phyloP scores from a whole-genome alignment of 2,329 filamentous ascomycete genomes.

The Paraconiothyrium sp. region DNA sequence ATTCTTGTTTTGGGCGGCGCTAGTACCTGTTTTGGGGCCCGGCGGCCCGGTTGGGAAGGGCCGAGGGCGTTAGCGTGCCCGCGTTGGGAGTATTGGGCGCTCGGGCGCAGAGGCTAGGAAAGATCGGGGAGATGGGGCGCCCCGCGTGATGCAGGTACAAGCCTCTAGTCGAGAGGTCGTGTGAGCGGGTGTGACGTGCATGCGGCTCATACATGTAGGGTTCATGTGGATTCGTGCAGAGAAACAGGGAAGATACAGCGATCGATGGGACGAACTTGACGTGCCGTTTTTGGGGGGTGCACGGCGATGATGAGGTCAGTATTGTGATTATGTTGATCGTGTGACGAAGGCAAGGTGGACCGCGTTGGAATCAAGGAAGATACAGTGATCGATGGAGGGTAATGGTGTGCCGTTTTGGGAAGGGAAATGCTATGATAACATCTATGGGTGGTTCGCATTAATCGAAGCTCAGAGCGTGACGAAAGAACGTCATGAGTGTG shows the following conservation, averaged over 20 bases:
- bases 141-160: background rate
- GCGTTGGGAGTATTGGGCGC: too few relatives aligned
- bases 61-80: too few relatives aligned
- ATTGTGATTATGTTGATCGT: too few relatives aligned
- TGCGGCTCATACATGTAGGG: background rate
- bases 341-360: background rate
- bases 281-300: background rate
- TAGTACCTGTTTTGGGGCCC: too few relatives aligned
- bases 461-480: too few relatives aligned
- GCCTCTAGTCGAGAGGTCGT: too few relatives aligned
- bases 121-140: too few relatives aligned
- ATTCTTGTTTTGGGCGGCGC: too few relatives aligned
- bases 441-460: too few relatives aligned
- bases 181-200: background rate
- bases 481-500: too few relatives aligned
- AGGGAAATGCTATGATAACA: background rate
- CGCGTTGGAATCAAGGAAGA: background rate
- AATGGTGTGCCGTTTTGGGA: background rate
- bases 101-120: too few relatives aligned
- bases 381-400: constrained; percentile 5
- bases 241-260: background rate
- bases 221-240: background rate
- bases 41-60: too few relatives aligned
- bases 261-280: background rate
- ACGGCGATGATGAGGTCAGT: background rate